Evolutionary conservation across 208 protist genomes (phyloP), one percentile per base, ranked within the genome.

Genomic region (Lotmaria passim): DNA sequence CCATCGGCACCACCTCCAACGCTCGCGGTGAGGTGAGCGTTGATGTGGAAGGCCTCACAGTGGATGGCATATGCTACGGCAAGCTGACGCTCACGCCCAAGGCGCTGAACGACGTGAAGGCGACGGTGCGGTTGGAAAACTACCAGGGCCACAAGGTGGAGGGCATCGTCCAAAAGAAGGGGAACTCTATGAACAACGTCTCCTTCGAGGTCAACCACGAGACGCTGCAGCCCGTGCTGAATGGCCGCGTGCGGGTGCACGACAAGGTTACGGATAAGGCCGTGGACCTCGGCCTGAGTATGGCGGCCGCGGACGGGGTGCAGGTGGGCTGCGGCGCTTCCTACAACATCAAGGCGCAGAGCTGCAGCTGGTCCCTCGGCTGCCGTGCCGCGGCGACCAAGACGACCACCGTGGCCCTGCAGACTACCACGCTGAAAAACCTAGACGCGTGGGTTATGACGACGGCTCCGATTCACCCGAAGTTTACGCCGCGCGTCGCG

Each of bases 241-340:
- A 59, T 12, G 68, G 69, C 31, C 70, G 68, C 58, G 30, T 90
- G 8, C 73, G 78, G 41, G 36, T 87, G 48, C 68, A 91, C 77
- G 80, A 85, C 60, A 95, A 86, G 79, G 41, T 91, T 23, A 87
- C 73, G 43, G 73, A 79, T 44, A 69, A 86, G 30, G 34, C 50
- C 5, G 31, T 90, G 46, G 81, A 90, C 58, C 38, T 93, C 51
- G 85, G 83, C 53, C 30, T 91, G 57, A 73, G 81, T 64, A 56
- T 81, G 12, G 62, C 72, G 19, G 81, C 84, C 14, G 73, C 48
- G 2, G 61, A 80, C 7, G 30, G 81, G 31, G 69, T 74, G 48
- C 64, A 86, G 51, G 50, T 91, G 38, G 90, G 90, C 57, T 78
- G 69, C 58, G 86, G 84, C 31, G 71, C 85, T n/a, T 39, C 36